These are phyloP conservation scores for Darksidea phi DNA, from an alignment of 495 filamentous ascomycete species.

Conservation along the genomic window DNA sequence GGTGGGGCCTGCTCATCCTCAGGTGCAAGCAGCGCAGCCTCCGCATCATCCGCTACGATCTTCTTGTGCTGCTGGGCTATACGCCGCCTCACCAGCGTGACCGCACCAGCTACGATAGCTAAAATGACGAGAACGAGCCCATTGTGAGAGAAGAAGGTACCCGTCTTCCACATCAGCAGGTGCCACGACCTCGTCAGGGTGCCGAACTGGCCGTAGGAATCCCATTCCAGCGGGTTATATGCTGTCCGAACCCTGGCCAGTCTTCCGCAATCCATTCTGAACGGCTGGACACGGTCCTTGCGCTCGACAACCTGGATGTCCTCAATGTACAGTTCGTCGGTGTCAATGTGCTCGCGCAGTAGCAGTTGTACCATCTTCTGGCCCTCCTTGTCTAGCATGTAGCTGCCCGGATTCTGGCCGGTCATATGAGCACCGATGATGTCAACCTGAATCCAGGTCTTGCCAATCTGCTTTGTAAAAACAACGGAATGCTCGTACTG, in stretches of 20 bases:
- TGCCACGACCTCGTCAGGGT: slow-evolving; percentile 7
- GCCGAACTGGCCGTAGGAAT: slow-evolving; percentile 27
- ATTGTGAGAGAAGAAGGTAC: slow-evolving; percentile 1
- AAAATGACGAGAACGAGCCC: slow-evolving; percentile 6
- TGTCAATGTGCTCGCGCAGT: slow-evolving; percentile 5
- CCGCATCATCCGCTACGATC: slow-evolving; percentile 14
- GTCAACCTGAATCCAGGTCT: slow-evolving; percentile 22
- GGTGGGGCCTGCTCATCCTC: slow-evolving; percentile 13
- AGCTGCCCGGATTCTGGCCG: slow-evolving; percentile 6
- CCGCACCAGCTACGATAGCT: not conserved
- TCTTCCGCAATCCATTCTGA: slow-evolving; percentile 25
- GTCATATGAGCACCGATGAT: slow-evolving; percentile 19
- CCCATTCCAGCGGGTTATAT: slow-evolving; percentile 29
- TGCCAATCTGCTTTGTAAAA: not conserved
- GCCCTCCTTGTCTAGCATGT: slow-evolving; percentile 16
- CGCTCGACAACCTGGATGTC: slow-evolving; percentile 22
- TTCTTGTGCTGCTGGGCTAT: not conserved
- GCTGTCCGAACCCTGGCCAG: slow-evolving; percentile 5
- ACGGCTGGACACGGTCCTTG: slow-evolving; percentile 5
- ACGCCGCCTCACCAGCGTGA: too few species aligned
- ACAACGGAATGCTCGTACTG: slow-evolving; percentile 21
- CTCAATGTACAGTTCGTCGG: slow-evolving; percentile 13
- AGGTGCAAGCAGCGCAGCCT: slow-evolving; percentile 12
- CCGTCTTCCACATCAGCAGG: slow-evolving; percentile 1
- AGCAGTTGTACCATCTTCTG: slow-evolving; percentile 29